These are phyloP conservation scores for Sarocladium oryzae DNA, from an alignment of 2,329 filamentous ascomycete genomes.

Conservation along the genomic window DNA sequence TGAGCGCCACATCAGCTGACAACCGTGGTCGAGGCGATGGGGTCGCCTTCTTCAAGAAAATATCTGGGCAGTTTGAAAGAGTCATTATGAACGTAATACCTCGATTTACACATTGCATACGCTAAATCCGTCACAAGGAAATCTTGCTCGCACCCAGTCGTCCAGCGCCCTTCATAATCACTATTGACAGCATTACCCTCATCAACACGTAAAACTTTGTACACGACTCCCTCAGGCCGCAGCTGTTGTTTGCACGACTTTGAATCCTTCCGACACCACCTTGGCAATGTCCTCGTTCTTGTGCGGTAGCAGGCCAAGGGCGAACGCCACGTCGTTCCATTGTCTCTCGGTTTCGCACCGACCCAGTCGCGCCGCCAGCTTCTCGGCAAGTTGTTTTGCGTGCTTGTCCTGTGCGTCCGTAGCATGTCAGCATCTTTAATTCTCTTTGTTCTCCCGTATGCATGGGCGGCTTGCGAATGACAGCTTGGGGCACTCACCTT, in stretches of 20 bases:
- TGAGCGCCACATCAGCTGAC: no score
- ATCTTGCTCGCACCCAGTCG: background rate
- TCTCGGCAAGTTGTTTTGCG: constrained; percentile 86
- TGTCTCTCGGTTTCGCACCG: constrained; percentile 89
- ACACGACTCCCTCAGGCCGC: constrained; percentile 37
- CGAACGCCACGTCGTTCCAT: constrained; percentile 96
- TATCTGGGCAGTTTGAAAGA: no score
- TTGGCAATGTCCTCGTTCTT: constrained; percentile 88
- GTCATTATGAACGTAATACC: no score
- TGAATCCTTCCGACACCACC: constrained; percentile 68
- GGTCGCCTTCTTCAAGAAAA: no score
- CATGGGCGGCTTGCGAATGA: background rate
- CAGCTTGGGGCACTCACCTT: constrained; percentile 57
- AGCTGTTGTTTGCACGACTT: constrained; percentile 53
- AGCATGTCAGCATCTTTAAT: background rate
- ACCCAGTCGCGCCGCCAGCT: constrained; percentile 77
- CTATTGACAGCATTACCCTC: background rate
- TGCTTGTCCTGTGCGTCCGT: constrained; percentile 72
- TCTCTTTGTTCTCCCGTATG: background rate
- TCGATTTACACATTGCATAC: background rate
- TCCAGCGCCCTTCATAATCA: background rate
- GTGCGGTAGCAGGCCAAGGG: constrained; percentile 80
- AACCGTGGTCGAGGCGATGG: no score
- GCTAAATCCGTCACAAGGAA: background rate
- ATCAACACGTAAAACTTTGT: background rate